Percentiles rank a stretch among this genome's conserved stretches.
phyloP scores from a whole-genome alignment of 2,329 filamentous ascomycete species.

The Trichothecium sympodiale region DNA sequence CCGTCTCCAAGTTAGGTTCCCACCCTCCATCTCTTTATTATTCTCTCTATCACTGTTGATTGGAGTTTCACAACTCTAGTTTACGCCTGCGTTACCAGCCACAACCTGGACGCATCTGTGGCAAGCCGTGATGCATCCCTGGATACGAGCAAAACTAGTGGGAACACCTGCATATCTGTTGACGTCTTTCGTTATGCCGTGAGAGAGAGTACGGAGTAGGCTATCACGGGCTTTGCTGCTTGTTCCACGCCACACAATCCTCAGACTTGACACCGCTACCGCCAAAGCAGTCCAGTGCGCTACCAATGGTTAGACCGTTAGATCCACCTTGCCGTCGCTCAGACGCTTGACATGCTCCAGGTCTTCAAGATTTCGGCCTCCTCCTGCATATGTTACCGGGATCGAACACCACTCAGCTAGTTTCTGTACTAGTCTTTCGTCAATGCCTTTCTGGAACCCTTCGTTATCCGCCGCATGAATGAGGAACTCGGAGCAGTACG shows the following conservation, averaged over 20 bases:
- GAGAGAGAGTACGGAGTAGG: too few relatives aligned
- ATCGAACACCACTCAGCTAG: slow-evolving; percentile 81
- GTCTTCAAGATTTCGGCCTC: slow-evolving; percentile 73
- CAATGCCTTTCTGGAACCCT: slow-evolving; percentile 82
- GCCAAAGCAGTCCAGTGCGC: slow-evolving; percentile 91
- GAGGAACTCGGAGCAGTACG: slow-evolving; percentile 91
- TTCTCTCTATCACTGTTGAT: too few relatives aligned
- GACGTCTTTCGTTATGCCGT: too few relatives aligned
- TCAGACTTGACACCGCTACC: slow-evolving; percentile 77
- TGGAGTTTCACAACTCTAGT: too few relatives aligned
- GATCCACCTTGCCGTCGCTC: slow-evolving; percentile 72
- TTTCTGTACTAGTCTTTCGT: slow-evolving; percentile 67
- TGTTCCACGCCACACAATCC: slow-evolving; percentile 86
- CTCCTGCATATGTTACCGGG: slow-evolving; percentile 92
- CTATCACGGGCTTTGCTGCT: slow-evolving; percentile 20
- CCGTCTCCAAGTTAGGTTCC: too few relatives aligned
- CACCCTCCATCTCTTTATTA: too few relatives aligned
- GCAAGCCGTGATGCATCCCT: too few relatives aligned
- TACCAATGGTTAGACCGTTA: slow-evolving; percentile 95
- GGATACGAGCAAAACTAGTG: too few relatives aligned
- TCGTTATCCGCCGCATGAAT: slow-evolving; percentile 97
- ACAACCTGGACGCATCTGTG: too few relatives aligned
- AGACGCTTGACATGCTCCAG: slow-evolving; percentile 70
- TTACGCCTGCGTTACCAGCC: too few relatives aligned
- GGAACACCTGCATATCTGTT: too few relatives aligned